Base-by-base conservation (phyloP, 176 grass and related monocot species). In the Otatea glauca region DNA sequence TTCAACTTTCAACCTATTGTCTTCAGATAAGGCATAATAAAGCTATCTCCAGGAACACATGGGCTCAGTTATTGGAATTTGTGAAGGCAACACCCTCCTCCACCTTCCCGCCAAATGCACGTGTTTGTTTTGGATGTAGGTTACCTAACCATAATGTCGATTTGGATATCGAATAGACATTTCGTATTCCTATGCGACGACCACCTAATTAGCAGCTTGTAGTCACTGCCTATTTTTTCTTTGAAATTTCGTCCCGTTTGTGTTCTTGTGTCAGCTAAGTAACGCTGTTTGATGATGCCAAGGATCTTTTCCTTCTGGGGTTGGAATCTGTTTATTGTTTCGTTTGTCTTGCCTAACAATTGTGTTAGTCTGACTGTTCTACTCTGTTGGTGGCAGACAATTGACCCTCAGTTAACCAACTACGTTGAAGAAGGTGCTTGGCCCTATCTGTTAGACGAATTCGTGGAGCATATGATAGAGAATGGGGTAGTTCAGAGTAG, bases 361-460 rank as follows among this genome's bases (percentile, higher is more conserved):
- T 73, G 25, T 67, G n/a, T 49, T 80, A 21, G 5, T 51, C 51
- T 56, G 2, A 56, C 54, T 21, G 18, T 56, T 56, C 2, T 56
- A 9, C 20, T n/a, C 54, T 56, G 54, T 56, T 56, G 54, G 61
- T 78, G 29, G 75, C 81, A 99, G 96, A 92, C 88, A 15, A 89
- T 96, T 3, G 96, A 99, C 78, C 93, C 90, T 25, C 89, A 96
- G 77, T 60, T 96, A 83, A 91, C 93, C 61, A 96, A 99, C 86
- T 96, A 92, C 0, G 96, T 96, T 1, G 91, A 90, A 77, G 93
- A 99, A 84, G 96, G 96, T 68, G 96, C 96, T 72, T 99, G 96
- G 96, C 96, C 96, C 41, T 99, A 99, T 83, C 89, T 99, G 59
- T 96, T 99, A 73, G 96, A 99, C n/a, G 96, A 99, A 81, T 99